A percentile compares a stretch with the other conserved stretches of the same genome.
Conservation (phyloP, 495 filamentous ascomycete genomes). For the Entonaema liquescens region DNA sequence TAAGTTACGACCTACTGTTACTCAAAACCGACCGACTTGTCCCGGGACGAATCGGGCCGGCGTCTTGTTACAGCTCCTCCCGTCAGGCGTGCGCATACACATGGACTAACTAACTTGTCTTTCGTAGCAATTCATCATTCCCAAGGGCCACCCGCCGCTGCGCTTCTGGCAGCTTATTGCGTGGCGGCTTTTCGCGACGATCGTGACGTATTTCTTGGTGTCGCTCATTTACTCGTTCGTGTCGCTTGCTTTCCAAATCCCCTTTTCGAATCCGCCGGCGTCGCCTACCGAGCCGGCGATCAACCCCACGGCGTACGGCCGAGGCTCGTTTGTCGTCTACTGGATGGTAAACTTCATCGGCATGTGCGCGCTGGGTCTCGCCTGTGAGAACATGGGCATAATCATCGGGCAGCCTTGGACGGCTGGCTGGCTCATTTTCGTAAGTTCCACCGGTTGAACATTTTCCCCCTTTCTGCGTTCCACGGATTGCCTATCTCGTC, state of each 20-base stretch:
- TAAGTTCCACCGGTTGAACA: slow-evolving; percentile 9
- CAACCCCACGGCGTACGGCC: slow-evolving; percentile 66
- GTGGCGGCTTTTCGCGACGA: slow-evolving; percentile 69
- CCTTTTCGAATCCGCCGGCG: slow-evolving; percentile 60
- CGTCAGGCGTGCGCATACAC: background rate
- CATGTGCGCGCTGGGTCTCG: slow-evolving; percentile 73
- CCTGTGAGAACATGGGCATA: slow-evolving; percentile 79
- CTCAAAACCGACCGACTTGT: background rate
- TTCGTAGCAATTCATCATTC: slow-evolving; percentile 39
- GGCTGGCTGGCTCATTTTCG: slow-evolving; percentile 74
- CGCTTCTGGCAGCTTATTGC: slow-evolving; percentile 67
- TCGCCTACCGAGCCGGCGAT: slow-evolving; percentile 54
- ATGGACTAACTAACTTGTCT: background rate
- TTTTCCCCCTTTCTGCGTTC: background rate
- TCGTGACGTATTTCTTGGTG: slow-evolving; percentile 71
- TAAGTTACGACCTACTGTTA: slow-evolving; percentile 35
- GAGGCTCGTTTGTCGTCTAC: slow-evolving; percentile 71
- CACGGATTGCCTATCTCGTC: background rate
- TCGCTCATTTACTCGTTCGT: slow-evolving; percentile 73
- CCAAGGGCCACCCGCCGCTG: slow-evolving; percentile 62
- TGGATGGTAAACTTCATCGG: slow-evolving; percentile 80
- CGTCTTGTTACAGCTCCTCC: slow-evolving; percentile 1
- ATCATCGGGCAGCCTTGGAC: slow-evolving; percentile 72
- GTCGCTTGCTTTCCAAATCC: slow-evolving; percentile 71
- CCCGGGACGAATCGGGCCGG: slow-evolving; percentile 1